These are phyloP conservation scores for Chimonanthus praecox DNA, from an alignment of 164 flowering plant genomes.

Conservation along the genomic window DNA sequence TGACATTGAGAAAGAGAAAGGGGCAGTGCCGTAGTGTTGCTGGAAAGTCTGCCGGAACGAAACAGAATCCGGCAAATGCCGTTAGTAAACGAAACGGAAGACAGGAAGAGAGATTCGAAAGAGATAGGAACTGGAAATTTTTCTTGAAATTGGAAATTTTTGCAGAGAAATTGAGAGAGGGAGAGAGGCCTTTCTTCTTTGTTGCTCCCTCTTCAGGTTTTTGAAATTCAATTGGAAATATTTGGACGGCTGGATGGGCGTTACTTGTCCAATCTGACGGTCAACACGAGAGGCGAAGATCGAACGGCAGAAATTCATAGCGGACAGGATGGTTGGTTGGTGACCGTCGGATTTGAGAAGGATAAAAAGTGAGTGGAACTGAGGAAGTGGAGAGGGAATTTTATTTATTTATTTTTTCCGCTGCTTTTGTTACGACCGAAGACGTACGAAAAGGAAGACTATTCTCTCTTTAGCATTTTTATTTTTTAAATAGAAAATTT, in stretches of 20 bases:
- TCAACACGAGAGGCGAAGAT: neutral
- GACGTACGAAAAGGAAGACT: too few relatives aligned
- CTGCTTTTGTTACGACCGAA: too few relatives aligned
- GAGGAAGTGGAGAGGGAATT: constrained; percentile 7
- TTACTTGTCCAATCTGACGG: constrained; percentile 30
- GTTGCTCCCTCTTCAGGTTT: constrained; percentile 55
- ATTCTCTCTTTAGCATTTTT: too few relatives aligned
- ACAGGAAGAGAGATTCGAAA: neutral
- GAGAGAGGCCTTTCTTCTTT: constrained; percentile 7
- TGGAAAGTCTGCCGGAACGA: constrained; percentile 2
- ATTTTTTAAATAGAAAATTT: too few relatives aligned
- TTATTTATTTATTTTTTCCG: neutral
- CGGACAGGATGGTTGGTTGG: neutral
- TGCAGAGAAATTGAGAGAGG: constrained; percentile 10
- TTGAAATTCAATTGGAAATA: constrained; percentile 53
- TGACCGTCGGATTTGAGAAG: constrained; percentile 31
- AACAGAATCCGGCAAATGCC: constrained; percentile 10
- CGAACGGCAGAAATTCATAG: constrained; percentile 49
- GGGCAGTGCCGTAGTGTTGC: neutral
- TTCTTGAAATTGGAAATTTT: neutral
- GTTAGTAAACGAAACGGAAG: constrained; percentile 8
- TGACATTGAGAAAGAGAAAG: neutral
- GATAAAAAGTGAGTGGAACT: constrained; percentile 7
- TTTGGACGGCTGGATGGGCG: constrained; percentile 44
- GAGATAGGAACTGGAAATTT: neutral